Base-by-base conservation (phyloP, 208 protist species). In the Acanthamoeba divionensis region DNA sequence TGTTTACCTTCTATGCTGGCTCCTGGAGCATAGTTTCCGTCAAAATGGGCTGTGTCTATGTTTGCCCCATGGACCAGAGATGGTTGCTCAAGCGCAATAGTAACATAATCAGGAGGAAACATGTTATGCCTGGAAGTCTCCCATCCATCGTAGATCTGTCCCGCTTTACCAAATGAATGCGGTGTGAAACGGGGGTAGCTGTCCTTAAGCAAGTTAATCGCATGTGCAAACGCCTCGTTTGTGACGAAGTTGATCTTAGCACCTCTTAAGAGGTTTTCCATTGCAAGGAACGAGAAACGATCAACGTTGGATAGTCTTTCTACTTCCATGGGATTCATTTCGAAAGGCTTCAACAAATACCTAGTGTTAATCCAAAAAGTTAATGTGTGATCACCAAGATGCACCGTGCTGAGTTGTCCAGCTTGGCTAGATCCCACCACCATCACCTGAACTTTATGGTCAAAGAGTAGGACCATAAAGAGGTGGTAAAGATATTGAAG, bases 11-110 rank as follows among this genome's bases (percentile, higher is more conserved):
- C 73, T 7, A 83, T 33, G 0, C 31, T 48, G 0, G 45, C 73
- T 18, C 73, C 73, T 6, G 73, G 73, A 6, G 73, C 73, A 21
- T 83, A 62, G 50, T 83, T 83, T 45, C 73, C 73, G 31, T 83
- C 73, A 62, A 83, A 83, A 31, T 83, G 73, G 52, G 73, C 73
- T 33, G 73, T 83, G 26, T 83, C 73, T 31, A 83, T 83, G 50
- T 83, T 83, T 13, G 63, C 73, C n/a, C 73, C 73, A 31, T 83
- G 50, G 29, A 83, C 18, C 8, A 63, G 47, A 13, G 48, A 83
- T 9, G 41, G 50, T 21, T 26, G 15, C 5, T 18, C 48, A 29
- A 83, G 73, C 50, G 55, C 45, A 13, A 83, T 26, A 24, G 63
- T 36, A 5, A 62, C 73, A 21, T 38, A 77, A 18, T 77, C 66